Percentiles rank a stretch among this genome's conserved stretches.
phyloP scores from a whole-genome alignment of 495 filamentous ascomycete genomes.

The Trichocladium antarcticum region DNA sequence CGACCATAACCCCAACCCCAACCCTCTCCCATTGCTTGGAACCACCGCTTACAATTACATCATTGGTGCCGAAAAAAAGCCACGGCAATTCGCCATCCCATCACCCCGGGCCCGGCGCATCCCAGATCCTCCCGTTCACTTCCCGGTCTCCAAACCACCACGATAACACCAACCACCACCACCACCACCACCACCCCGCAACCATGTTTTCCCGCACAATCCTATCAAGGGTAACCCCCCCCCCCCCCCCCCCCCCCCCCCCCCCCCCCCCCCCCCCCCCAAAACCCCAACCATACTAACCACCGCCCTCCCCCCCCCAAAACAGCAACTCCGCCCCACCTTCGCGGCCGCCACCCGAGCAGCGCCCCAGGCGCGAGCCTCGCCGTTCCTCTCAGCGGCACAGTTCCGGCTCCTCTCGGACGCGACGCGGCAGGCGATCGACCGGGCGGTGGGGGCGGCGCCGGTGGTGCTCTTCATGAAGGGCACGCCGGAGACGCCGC shows the following conservation, averaged over 20 bases:
- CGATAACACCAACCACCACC: too few species aligned
- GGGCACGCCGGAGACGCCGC: conserved; percentile 91
- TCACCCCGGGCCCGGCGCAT: too few species aligned
- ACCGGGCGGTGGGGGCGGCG: conserved; percentile 70
- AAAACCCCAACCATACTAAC: not conserved
- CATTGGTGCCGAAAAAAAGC: too few species aligned
- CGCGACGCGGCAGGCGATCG: conserved; percentile 66
- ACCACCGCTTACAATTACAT: too few species aligned
- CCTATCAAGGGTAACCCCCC: conserved; percentile 19
- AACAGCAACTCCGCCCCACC: conserved; percentile 1
- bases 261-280: not conserved
- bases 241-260: too few species aligned
- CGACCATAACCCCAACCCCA: too few species aligned
- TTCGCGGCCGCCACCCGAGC: not conserved
- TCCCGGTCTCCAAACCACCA: too few species aligned
- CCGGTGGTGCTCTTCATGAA: conserved; percentile 99
- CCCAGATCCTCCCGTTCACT: too few species aligned
- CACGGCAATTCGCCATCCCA: too few species aligned
- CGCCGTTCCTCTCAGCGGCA: conserved; percentile 20
- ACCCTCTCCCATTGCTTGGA: too few species aligned
- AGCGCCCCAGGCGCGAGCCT: not conserved
- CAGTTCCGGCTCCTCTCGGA: conserved; percentile 59
- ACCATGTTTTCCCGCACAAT: conserved; percentile 21
- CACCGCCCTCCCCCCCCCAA: not conserved
- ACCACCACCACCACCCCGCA: conserved; percentile 6